Base-by-base conservation (phyloP, 192 early-diverging fungal genomes). In the Obelidium mucronatum region DNA sequence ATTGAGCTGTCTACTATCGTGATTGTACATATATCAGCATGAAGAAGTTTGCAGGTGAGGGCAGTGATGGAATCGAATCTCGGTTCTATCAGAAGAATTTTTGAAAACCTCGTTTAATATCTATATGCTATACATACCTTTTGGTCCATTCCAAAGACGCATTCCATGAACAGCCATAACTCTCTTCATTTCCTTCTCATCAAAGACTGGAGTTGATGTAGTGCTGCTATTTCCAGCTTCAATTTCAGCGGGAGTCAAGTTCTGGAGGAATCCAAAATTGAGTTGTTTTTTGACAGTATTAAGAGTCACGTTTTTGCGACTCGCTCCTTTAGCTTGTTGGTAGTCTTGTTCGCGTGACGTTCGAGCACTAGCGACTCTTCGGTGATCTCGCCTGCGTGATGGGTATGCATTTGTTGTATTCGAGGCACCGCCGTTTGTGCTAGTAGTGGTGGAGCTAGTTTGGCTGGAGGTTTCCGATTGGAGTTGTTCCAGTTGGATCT, bases 261-360 rank as follows among this genome's bases (percentile, higher is more conserved):
- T 42, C 36, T 11, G 22, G 2, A 31, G 28, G 31, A 26, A 19
- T 26, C 48, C 48, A n/a, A 69, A 54, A 34, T 69, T 69, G 30
- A 69, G 13, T 5, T 31, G 36, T 24, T 64, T 62, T 51, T 51
- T 42, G 24, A 75, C 62, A 22, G 36, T 19, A 19, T 17, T 40
- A 0, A 51, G 42, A 30, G 58, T 24, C 5, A 34, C 73, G 2
- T 51, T 69, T 53, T 36, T 51, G 36, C 28, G 24, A 2, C n/a
- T 69, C 11, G 39, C 44, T 13, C 35, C 63, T 15, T 6, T 48
- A 13, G 73, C 61, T 40, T 60, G 35, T 22, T 73, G 35, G 31
- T 56, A 15, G 36, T 73, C 58, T 53, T 76, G 64, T 44, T 76
- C 75, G 3, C 65, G 24, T n/a, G 65, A 13, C 17, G 75, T 76